A percentile compares a stretch with the other conserved stretches of the same genome.
Evolutionary conservation across 176 grass and related monocot genomes (phyloP).

Genomic region (Melocanna baccifera): DNA sequence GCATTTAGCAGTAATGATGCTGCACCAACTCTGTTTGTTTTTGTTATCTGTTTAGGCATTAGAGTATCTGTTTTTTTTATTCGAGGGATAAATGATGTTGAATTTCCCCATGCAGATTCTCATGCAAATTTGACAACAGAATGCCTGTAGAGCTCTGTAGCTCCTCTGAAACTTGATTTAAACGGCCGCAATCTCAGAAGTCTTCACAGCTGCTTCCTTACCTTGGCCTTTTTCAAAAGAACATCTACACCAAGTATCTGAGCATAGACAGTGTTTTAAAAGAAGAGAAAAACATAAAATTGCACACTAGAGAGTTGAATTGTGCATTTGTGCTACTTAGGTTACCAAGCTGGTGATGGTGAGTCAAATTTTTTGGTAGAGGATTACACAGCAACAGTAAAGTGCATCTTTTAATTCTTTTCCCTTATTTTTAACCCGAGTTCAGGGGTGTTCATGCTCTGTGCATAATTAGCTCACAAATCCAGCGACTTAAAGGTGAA

Average conservation of each 20-base stretch:
- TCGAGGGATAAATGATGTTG: not conserved
- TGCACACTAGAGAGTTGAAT: not conserved
- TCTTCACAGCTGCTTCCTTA: not conserved
- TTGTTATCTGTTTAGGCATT: not conserved
- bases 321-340: not conserved
- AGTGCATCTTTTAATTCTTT: not conserved
- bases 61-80: not conserved
- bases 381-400: slow-evolving; percentile 26
- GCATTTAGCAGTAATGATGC: not conserved
- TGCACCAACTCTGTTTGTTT: not conserved
- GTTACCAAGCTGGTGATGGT: not conserved
- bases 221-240: not conserved
- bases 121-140: not conserved
- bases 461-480: slow-evolving; percentile 40
- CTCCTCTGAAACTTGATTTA: not conserved
- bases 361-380: slow-evolving; percentile 10
- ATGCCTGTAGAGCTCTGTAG: not conserved
- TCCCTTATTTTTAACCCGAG: slow-evolving; percentile 10
- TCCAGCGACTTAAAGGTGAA: slow-evolving; percentile 1
- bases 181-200: not conserved
- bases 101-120: not conserved
- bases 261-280: not conserved
- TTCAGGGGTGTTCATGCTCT: slow-evolving; percentile 20
- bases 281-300: not conserved
- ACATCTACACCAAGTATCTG: not conserved